Conservation (phyloP, 169 alveolate species). For the Theileria orientalis region DNA sequence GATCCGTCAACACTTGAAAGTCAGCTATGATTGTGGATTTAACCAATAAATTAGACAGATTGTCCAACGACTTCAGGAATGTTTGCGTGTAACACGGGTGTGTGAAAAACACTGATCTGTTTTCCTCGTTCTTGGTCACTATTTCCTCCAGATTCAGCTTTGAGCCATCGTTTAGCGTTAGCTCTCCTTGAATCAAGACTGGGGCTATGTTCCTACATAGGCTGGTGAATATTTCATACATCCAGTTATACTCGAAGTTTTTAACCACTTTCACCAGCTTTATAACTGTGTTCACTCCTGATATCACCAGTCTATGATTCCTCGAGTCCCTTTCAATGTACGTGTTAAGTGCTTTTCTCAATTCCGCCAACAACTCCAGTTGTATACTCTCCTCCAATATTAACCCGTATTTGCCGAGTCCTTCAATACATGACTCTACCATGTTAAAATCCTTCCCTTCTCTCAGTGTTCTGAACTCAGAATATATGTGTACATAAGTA, state of each 20-base stretch:
- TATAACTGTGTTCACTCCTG: slow-evolving; percentile 19
- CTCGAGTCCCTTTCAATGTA: slow-evolving; percentile 1
- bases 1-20: slow-evolving; percentile 24
- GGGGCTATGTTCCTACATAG: slow-evolving; percentile 36
- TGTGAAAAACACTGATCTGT: slow-evolving; percentile 14
- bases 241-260: slow-evolving; percentile 47
- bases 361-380: slow-evolving; percentile 42
- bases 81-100: slow-evolving; percentile 35
- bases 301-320: slow-evolving; percentile 6
- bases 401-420: slow-evolving; percentile 36
- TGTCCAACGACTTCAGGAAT: slow-evolving; percentile 30
- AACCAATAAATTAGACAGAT: slow-evolving; percentile 6
- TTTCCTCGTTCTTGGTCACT: not conserved
- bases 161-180: not conserved
- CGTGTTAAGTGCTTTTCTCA: slow-evolving; percentile 17
- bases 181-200: slow-evolving; percentile 56
- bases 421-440: slow-evolving; percentile 35
- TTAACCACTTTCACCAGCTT: slow-evolving; percentile 20
- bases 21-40: slow-evolving; percentile 24
- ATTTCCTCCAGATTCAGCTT: not conserved
- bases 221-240: slow-evolving; percentile 38
- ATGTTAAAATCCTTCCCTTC: slow-evolving; percentile 25
- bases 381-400: slow-evolving; percentile 38
- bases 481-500: slow-evolving; percentile 25
- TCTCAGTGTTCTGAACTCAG: slow-evolving; percentile 26